phyloP scores from a whole-genome alignment of 2,329 filamentous ascomycete species.

The Chrysoporthe cubensis region DNA sequence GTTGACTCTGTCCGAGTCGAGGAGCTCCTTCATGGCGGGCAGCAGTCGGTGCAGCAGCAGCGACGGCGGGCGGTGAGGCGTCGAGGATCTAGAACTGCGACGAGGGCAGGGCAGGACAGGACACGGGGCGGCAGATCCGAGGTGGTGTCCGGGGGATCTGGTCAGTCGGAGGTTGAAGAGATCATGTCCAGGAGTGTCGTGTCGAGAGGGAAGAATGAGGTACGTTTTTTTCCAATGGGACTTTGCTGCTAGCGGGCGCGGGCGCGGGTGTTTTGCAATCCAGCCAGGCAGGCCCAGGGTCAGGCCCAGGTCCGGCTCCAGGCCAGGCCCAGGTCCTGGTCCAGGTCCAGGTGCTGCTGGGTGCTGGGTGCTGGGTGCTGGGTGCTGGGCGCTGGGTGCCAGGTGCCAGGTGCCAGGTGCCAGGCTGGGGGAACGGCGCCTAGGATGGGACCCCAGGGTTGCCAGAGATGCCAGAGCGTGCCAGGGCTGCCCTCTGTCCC shows the following conservation, averaged over 20 bases:
- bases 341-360: neutral
- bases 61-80: slow-evolving; percentile 27
- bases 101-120: slow-evolving; percentile 12
- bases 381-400: neutral
- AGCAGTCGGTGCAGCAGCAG: slow-evolving; percentile 33
- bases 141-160: slow-evolving; percentile 2
- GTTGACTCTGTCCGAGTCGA: slow-evolving; percentile 71
- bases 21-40: slow-evolving; percentile 61
- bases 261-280: slow-evolving; percentile 4
- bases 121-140: neutral
- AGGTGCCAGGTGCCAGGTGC: neutral
- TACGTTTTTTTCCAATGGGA: slow-evolving; percentile 27
- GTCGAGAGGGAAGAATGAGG: slow-evolving; percentile 23
- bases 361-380: neutral
- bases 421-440: neutral
- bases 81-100: slow-evolving; percentile 6
- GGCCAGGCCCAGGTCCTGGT: neutral
- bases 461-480: slow-evolving; percentile 2
- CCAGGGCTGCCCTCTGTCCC: slow-evolving; percentile 8
- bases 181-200: slow-evolving; percentile 12
- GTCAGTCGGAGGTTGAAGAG: slow-evolving; percentile 6
- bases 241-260: slow-evolving; percentile 22
- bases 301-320: neutral
- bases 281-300: slow-evolving; percentile 1
- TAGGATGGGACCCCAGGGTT: neutral